Evolutionary conservation across 768 basidiomycete species (phyloP), one percentile per base, ranked within the genome.

Genomic region (Roridomyces roridus): DNA sequence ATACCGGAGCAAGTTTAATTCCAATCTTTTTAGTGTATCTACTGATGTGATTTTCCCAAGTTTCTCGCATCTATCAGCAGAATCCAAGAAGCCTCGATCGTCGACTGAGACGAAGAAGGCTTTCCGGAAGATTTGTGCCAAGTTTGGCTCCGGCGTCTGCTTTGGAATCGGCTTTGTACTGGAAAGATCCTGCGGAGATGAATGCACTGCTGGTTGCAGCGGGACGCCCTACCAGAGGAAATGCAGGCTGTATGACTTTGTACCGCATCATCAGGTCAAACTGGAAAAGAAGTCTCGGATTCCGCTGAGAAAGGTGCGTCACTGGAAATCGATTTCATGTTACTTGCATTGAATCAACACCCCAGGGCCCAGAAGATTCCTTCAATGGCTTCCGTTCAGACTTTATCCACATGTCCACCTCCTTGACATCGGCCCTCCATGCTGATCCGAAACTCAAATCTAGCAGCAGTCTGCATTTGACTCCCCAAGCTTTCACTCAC

Each of bases 371-470:
- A 20, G 73, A 79, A 24, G 96, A 98, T 71, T 94, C 94, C 0
- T 96, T 85, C 72, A 83, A 84, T 55, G 91, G 85, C 8, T 97
- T 98, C 72, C 88, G 96, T 31, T 96, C 94, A 6, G 90, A 98
- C 72, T 96, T 93, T 68, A 88, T 98, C 43, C 96, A 98, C 70
- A 81, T 96, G 51, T 94, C 94, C 0, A 80, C 94, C 36, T 97
- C 96, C 2, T 75, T 97, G 63, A 83, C 84, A 23, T 89, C 91
- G 2, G 87, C 87, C 7, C 76, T 85, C 20, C 73, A 73, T 54
- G 68, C 51, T 31, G 69, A 64, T 59, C 60, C 59, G 8, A 62
- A 60, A 12, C 66, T 66, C 6, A 69, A 72, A 31, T 76, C 83
- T 29, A 96, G 88, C 73, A 91, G 88, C 73, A 91, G 83, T 63